phyloP scores from a whole-genome alignment of 768 basidiomycete species.

The Megacollybia marginata region DNA sequence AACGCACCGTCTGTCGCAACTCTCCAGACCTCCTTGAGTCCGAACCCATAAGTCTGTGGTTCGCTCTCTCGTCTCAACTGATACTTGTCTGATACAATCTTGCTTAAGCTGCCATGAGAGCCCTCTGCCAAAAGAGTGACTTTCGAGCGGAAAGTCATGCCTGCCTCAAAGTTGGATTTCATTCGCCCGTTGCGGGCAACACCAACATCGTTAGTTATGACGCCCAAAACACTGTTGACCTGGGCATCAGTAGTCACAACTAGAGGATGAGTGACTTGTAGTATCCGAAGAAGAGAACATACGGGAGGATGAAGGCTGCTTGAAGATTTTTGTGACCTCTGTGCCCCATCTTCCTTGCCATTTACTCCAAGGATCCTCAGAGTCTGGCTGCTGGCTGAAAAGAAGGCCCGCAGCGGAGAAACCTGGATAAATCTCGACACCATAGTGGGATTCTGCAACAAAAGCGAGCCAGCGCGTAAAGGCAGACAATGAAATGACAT shows the following conservation, averaged over 20 bases:
- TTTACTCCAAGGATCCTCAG: constrained; percentile 29
- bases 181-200: constrained; percentile 66
- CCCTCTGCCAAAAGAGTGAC: constrained; percentile 93
- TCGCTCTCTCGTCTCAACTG: constrained; percentile 61
- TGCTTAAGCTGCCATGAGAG: constrained; percentile 86
- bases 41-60: constrained; percentile 93
- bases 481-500: constrained; percentile 81
- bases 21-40: constrained; percentile 96
- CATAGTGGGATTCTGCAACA: constrained; percentile 71
- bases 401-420: constrained; percentile 89
- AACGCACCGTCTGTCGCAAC: constrained; percentile 42
- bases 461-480: constrained; percentile 85
- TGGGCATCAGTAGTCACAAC: constrained; percentile 3
- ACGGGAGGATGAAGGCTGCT: background rate
- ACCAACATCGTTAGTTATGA: constrained; percentile 92
- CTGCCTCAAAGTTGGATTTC: constrained; percentile 90
- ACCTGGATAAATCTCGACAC: constrained; percentile 95
- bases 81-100: constrained; percentile 70
- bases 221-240: constrained; percentile 60
- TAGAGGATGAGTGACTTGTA: background rate
- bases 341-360: constrained; percentile 11
- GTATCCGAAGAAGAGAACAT: background rate
- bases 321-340: constrained; percentile 11
- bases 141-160: constrained; percentile 92
- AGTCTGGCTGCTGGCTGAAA: constrained; percentile 46